Evolutionary conservation across 2,329 filamentous ascomycete species (phyloP).

Genomic region (Helotiales sp.): DNA sequence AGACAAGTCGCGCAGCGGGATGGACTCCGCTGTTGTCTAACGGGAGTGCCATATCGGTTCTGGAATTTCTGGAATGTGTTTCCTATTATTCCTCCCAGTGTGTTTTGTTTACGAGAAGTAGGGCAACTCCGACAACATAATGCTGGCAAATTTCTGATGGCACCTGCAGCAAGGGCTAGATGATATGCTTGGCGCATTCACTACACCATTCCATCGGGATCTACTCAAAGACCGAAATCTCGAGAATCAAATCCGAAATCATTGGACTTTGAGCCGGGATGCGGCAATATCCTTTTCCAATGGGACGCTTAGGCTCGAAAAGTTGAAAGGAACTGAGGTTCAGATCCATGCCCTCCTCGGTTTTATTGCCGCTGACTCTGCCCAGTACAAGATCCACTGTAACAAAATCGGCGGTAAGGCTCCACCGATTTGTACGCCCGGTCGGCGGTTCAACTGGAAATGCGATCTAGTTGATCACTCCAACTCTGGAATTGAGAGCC

Average conservation of each 20-base stretch:
- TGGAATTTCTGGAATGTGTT: slow-evolving; percentile 10
- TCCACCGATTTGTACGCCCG: slow-evolving; percentile 8
- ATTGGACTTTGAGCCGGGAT: slow-evolving; percentile 9
- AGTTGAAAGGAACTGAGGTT: slow-evolving; percentile 1
- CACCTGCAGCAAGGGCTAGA: slow-evolving; percentile 6
- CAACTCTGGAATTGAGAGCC: slow-evolving; percentile 6
- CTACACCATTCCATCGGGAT: slow-evolving; percentile 1
- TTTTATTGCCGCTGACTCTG: not conserved
- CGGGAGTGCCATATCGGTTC: slow-evolving; percentile 1
- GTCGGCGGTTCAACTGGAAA: slow-evolving; percentile 6
- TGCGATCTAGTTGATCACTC: slow-evolving; percentile 14
- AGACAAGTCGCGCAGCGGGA: slow-evolving; percentile 7
- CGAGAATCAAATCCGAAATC: slow-evolving; percentile 5
- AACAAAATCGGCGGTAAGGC: slow-evolving; percentile 8
- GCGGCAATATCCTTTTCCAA: slow-evolving; percentile 7
- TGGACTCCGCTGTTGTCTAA: slow-evolving; percentile 9
- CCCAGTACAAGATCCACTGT: slow-evolving; percentile 12
- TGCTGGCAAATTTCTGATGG: slow-evolving; percentile 3
- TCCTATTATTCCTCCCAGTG: slow-evolving; percentile 11
- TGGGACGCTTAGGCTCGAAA: slow-evolving; percentile 11
- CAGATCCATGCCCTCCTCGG: not conserved
- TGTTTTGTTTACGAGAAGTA: slow-evolving; percentile 15
- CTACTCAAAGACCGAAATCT: slow-evolving; percentile 8
- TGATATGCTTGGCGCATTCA: slow-evolving; percentile 15
- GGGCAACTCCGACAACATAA: not conserved